phyloP scores from a whole-genome alignment of 176 grass and related monocot species.

The Aegilops umbellulata region DNA sequence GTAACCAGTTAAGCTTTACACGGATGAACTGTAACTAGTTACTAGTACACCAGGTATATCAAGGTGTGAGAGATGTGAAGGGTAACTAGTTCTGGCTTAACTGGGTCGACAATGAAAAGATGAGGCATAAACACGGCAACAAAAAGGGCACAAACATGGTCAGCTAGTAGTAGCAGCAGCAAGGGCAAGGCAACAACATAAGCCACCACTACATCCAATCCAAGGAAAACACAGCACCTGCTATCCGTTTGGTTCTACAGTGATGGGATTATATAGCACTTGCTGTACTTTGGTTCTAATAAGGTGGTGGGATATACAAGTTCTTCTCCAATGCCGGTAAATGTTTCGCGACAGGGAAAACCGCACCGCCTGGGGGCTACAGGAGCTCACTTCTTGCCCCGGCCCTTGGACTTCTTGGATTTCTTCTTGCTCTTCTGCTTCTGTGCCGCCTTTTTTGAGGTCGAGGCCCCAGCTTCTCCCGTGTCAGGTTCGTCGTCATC shows the following conservation, averaged over 20 bases:
- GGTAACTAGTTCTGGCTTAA: no score
- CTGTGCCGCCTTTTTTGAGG: background rate
- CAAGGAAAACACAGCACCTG: background rate
- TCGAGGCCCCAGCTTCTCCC: background rate
- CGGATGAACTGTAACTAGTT: no score
- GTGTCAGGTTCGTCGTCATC: conserved; percentile 8
- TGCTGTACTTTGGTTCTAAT: background rate
- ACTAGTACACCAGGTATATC: no score
- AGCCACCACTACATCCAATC: background rate
- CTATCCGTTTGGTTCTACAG: background rate
- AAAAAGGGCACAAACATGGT: no score
- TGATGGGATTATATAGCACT: no score
- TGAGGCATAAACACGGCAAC: no score
- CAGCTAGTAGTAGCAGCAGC: no score
- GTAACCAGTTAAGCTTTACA: no score
- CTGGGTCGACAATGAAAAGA: no score
- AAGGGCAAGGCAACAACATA: background rate
- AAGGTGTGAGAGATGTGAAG: no score
- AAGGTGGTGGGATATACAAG: background rate
- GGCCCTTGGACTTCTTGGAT: background rate
- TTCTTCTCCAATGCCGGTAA: background rate
- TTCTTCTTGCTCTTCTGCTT: conserved; percentile 20
- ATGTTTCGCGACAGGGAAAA: background rate
- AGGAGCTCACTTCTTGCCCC: conserved; percentile 31
- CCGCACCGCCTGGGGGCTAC: background rate